Base-by-base conservation (phyloP, 2,329 filamentous ascomycete species). In the Capronia coronata region DNA sequence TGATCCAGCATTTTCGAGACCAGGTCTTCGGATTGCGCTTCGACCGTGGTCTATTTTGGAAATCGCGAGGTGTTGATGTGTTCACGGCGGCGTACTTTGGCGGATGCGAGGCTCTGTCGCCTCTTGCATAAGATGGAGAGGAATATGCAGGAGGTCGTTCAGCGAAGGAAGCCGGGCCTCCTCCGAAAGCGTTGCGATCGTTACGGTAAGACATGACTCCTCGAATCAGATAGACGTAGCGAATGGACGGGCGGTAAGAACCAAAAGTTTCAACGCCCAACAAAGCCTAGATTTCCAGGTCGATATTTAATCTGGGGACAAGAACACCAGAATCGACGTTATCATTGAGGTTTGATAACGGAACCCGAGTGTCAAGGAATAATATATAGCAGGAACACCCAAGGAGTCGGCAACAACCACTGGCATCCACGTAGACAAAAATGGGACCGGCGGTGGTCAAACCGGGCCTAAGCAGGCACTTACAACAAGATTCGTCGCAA, bases 1-100 rank as follows among this genome's bases (percentile, higher is more conserved):
- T 65, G 18, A 71, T 61, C 74, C 75, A 82, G 9, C 67, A 69
- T 50, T 71, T 73, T 61, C 74, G 73, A 34, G 72, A 66, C 80
- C 79, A 83, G 40, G 69, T 69, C 43, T 68, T 68, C 0, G 74
- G 72, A 53, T 80, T 69, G 63, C 72, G 40, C 25, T 25, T 41
- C 22, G 38, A 41, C 10, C 9, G 8, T 10, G 35, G 35, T 21
- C 35, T 38, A 7, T 38, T 38, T 14, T 7, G 29, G 29, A 8
- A 3, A n/a, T 38, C 35, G 5, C 4, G 13, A 7, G 19, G 7
- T 13, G 8, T 3, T 4, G 16, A 19, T 8, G 19, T 38, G 35
- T 38, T 8, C 7, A 25, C 7, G 11, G 7, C 6, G 13, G 21
- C 34, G 19, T 37, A 37, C 34, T 37, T 37, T n/a, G 34, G 14